A percentile compares a stretch with the other conserved stretches of the same genome.
These are phyloP conservation scores for Apiospora pterosperma DNA, from an alignment of 2,329 filamentous ascomycete species.

Conservation along the genomic window DNA sequence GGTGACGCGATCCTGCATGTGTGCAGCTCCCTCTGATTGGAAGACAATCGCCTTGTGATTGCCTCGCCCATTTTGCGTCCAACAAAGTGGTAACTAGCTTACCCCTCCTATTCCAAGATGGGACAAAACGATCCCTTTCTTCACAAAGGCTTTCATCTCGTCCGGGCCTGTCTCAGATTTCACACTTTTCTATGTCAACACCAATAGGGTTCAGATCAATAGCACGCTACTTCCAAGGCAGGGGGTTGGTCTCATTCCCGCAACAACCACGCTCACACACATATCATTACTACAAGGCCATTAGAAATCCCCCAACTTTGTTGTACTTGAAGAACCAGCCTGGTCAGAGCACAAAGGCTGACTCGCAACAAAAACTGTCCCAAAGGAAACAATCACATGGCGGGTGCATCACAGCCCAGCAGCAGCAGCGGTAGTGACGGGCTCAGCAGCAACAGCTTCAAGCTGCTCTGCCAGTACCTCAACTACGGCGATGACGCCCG, in stretches of 20 bases:
- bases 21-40: neutral
- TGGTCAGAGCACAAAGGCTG: neutral
- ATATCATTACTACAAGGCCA: neutral
- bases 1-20: neutral
- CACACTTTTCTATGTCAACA: neutral
- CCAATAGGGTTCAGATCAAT: neutral
- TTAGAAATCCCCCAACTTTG: neutral
- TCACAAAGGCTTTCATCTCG: neutral
- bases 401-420: neutral
- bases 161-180: neutral
- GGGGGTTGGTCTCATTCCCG: neutral
- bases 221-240: neutral
- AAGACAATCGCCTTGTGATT: slow-evolving; percentile 2
- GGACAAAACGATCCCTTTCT: neutral
- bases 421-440: neutral
- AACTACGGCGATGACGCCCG: slow-evolving; percentile 19
- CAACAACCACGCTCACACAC: neutral
- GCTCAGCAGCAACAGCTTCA: neutral
- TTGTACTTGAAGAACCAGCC: neutral
- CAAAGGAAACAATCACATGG: neutral
- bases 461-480: slow-evolving; percentile 18
- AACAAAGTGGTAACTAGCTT: neutral
- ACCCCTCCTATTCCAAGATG: neutral
- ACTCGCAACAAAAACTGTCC: neutral
- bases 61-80: neutral